Conservation (phyloP, 2,329 filamentous ascomycete species). For the Plenodomus biglobosus region DNA sequence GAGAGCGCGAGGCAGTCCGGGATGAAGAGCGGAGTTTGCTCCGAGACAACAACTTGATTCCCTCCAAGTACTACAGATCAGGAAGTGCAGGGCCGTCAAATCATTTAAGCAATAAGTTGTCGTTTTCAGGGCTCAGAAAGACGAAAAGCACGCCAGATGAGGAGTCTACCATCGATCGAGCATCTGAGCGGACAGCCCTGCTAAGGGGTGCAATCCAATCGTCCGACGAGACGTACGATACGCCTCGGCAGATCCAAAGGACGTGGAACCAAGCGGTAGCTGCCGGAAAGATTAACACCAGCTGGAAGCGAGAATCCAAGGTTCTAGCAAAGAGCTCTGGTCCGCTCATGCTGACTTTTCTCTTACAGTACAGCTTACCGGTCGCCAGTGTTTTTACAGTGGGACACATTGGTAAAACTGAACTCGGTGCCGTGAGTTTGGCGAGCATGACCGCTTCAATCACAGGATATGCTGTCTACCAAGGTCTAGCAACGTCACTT, state of each 20-base stretch:
- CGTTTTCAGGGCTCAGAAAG: conserved; percentile 34
- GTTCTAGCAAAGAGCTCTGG: conserved; percentile 63
- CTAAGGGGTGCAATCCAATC: conserved; percentile 45
- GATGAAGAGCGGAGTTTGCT: conserved; percentile 61
- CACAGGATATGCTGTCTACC: conserved; percentile 52
- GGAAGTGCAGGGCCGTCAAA: conserved; percentile 33
- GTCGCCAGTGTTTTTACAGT: conserved; percentile 53
- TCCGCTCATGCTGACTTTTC: conserved; percentile 51
- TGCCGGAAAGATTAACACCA: conserved; percentile 79
- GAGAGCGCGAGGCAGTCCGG: conserved; percentile 56
- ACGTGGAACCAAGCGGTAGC: conserved; percentile 70
- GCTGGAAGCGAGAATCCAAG: conserved; percentile 87
- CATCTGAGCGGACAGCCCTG: conserved; percentile 53
- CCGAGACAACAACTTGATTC: conserved; percentile 61
- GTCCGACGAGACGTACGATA: conserved; percentile 47
- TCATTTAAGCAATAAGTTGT: conserved; percentile 31
- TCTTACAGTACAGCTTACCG: conserved; percentile 53
- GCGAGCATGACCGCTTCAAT: conserved; percentile 54
- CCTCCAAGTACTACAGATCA: conserved; percentile 52
- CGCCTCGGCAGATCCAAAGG: conserved; percentile 49
- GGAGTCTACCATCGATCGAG: conserved; percentile 24
- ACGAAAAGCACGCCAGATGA: conserved; percentile 36
- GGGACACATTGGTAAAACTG: conserved; percentile 52
- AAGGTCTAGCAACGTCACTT: conserved; percentile 79
- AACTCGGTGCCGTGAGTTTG: conserved; percentile 52